Percentiles rank a stretch among this genome's conserved stretches.
Evolutionary conservation across 2,329 filamentous ascomycete species (phyloP).

Genomic region (Stagonosporopsis tanaceti): DNA sequence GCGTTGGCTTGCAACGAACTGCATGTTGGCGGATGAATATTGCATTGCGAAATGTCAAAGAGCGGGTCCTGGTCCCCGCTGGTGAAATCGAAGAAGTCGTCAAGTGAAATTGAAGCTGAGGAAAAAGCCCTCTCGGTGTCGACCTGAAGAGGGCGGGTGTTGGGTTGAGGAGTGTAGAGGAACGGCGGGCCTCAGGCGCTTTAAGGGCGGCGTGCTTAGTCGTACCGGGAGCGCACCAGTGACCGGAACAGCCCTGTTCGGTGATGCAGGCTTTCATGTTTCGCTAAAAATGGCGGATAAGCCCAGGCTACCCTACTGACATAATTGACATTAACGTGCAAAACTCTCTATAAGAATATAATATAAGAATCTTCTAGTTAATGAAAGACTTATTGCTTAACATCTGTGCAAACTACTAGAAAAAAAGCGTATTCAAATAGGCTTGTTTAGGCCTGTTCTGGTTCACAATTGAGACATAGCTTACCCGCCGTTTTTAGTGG

Average conservation of each 20-base stretch:
- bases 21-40: conserved; percentile 32
- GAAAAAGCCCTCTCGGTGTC: conserved; percentile 46
- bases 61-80: conserved; percentile 48
- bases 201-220: conserved; percentile 14
- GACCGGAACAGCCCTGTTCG: not conserved
- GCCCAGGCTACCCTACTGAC: too few species aligned
- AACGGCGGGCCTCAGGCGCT: conserved; percentile 31
- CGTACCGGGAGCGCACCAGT: conserved; percentile 1
- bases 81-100: conserved; percentile 47
- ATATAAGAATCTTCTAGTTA: too few species aligned
- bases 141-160: conserved; percentile 38
- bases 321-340: too few species aligned
- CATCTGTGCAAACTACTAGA: too few species aligned
- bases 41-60: conserved; percentile 45
- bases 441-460: too few species aligned
- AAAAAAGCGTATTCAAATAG: too few species aligned
- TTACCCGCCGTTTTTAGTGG: too few species aligned
- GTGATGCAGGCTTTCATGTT: not conserved
- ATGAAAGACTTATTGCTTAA: too few species aligned
- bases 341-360: too few species aligned
- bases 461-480: too few species aligned
- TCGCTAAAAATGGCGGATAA: too few species aligned
- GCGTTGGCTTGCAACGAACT: conserved; percentile 30
- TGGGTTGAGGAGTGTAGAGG: conserved; percentile 33
- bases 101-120: conserved; percentile 47